A percentile compares a stretch with the other conserved stretches of the same genome.
Conservation (phyloP, 2,329 filamentous ascomycete species). For the Ophiognomonia clavigignenti-juglandacearum region DNA sequence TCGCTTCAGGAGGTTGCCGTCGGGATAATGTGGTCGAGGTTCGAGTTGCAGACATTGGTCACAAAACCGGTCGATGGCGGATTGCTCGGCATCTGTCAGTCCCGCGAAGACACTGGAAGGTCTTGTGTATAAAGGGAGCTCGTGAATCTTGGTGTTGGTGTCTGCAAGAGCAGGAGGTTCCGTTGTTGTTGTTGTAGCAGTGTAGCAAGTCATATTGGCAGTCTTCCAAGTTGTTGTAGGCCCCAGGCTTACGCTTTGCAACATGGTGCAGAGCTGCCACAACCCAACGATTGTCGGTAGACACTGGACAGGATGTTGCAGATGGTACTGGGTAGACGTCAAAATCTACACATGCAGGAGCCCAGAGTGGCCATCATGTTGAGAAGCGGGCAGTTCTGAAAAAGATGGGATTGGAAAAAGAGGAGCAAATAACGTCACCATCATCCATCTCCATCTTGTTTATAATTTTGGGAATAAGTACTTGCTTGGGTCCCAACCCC, state of each 20-base stretch:
- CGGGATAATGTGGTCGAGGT: conserved; percentile 58
- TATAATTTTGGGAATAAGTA: too few species aligned
- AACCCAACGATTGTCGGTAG: too few species aligned
- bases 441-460: too few species aligned
- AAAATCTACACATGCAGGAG: too few species aligned
- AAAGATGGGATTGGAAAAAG: too few species aligned
- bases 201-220: neutral
- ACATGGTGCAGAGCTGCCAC: neutral
- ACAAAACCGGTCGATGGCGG: conserved; percentile 45
- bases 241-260: neutral
- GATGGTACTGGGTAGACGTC: too few species aligned
- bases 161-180: neutral
- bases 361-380: too few species aligned
- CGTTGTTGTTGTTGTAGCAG: neutral
- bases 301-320: too few species aligned
- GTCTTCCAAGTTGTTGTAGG: neutral
- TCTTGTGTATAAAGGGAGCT: neutral
- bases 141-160: neutral
- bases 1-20: conserved; percentile 50
- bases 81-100: conserved; percentile 8
- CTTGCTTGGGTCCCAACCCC: too few species aligned
- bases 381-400: too few species aligned
- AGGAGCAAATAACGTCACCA: too few species aligned
- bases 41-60: conserved; percentile 79
- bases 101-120: neutral